Evolutionary conservation across 176 grass and related monocot species (phyloP).

Genomic region (Musa beccarii): DNA sequence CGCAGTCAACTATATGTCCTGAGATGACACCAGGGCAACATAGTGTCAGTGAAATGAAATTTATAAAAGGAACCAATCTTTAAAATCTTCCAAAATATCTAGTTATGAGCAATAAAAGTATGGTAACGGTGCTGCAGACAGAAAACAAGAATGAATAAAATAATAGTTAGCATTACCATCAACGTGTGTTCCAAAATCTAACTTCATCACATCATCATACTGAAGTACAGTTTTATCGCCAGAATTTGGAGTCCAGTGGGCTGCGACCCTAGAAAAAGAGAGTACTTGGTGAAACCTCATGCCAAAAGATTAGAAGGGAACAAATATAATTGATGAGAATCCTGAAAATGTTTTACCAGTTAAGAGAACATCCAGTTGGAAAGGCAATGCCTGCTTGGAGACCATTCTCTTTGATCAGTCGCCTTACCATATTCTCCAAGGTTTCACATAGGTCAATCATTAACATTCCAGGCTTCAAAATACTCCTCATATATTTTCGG

Average conservation of each 20-base stretch:
- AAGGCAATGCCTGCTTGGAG: slow-evolving; percentile 54
- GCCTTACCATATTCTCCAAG: slow-evolving; percentile 41
- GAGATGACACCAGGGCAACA: slow-evolving; percentile 16
- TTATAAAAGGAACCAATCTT: not conserved
- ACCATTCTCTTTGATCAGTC: slow-evolving; percentile 32
- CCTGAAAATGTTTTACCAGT: slow-evolving; percentile 28
- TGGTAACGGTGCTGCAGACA: not conserved
- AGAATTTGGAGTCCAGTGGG: slow-evolving; percentile 97
- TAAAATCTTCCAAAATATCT: not conserved
- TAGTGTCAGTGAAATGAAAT: not conserved
- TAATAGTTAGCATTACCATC: slow-evolving; percentile 50
- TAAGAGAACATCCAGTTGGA: slow-evolving; percentile 47
- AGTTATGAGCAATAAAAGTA: not conserved
- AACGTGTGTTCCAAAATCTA: slow-evolving; percentile 97
- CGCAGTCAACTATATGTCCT: slow-evolving; percentile 87
- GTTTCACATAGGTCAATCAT: slow-evolving; percentile 86
- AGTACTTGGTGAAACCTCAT: not conserved
- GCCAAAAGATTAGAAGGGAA: slow-evolving; percentile 2
- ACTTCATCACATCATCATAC: slow-evolving; percentile 99
- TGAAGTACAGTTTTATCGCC: slow-evolving; percentile 92
- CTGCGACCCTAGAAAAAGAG: slow-evolving; percentile 65
- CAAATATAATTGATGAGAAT: not conserved
- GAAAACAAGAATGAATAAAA: not conserved
- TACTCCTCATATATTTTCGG: slow-evolving; percentile 85
- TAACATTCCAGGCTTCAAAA: slow-evolving; percentile 90